These are phyloP conservation scores for Phytophthora citricola DNA, from an alignment of 352 stramenopile species.

Conservation along the genomic window DNA sequence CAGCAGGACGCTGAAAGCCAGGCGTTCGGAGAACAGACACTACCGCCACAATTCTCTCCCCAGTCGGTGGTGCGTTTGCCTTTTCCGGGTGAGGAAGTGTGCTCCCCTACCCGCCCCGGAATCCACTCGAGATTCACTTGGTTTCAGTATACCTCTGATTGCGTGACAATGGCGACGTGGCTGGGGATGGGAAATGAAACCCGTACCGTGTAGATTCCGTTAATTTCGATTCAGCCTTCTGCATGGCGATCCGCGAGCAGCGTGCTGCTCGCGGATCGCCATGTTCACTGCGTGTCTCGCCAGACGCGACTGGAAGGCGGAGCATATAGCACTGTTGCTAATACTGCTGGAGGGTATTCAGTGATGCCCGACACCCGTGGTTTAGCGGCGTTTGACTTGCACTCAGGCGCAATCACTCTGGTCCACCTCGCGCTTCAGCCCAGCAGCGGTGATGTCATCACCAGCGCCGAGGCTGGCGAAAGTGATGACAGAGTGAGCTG, in stretches of 20 bases:
- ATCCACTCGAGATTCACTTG: conserved; percentile 6
- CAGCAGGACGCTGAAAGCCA: not conserved
- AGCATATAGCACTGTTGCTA: not conserved
- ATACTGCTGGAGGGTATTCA: not conserved
- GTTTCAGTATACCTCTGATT: conserved; percentile 19
- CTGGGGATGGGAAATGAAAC: conserved; percentile 2
- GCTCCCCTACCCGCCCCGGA: not conserved
- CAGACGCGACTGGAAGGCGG: no score
- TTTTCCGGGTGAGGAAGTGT: not conserved
- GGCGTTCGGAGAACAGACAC: conserved; percentile 7
- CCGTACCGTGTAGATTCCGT: not conserved
- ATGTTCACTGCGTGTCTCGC: no score
- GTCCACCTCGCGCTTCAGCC: conserved; percentile 6
- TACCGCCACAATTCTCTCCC: conserved; percentile 7
- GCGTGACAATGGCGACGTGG: conserved; percentile 27
- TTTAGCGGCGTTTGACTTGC: not conserved
- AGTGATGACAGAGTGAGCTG: conserved; percentile 20
- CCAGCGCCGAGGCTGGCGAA: not conserved
- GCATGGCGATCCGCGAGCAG: not conserved
- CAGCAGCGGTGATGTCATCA: conserved; percentile 29
- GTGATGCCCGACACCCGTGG: not conserved
- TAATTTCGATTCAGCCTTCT: not conserved
- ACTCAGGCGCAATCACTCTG: conserved; percentile 3
- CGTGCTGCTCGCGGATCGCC: not conserved
- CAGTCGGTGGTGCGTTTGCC: conserved; percentile 1